A percentile compares a stretch with the other conserved stretches of the same genome.
Conservation (phyloP, 2,329 filamentous ascomycete genomes). For the Ophiocordyceps australis region DNA sequence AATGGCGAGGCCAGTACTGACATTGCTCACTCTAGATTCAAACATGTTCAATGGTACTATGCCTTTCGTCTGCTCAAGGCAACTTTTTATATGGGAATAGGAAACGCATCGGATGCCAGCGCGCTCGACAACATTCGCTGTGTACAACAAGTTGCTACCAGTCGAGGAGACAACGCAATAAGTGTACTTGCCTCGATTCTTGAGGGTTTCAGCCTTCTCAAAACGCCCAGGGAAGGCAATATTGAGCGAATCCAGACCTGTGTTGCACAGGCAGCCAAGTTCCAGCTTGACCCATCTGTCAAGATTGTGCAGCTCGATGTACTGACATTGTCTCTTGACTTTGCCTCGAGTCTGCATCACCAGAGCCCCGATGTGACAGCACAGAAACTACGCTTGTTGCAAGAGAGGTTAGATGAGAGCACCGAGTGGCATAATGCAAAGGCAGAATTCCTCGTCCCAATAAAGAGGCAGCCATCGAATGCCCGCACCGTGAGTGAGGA, state of each 20-base stretch:
- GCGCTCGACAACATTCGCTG: conserved; percentile 51
- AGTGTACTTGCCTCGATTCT: conserved; percentile 47
- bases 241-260: conserved; percentile 55
- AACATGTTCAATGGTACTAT: conserved; percentile 57
- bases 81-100: conserved; percentile 45
- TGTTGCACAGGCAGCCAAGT: conserved; percentile 54
- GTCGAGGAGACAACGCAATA: conserved; percentile 43
- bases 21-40: conserved; percentile 32
- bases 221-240: conserved; percentile 42
- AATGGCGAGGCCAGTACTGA: too few relatives aligned
- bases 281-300: conserved; percentile 47
- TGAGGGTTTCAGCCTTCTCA: conserved; percentile 52
- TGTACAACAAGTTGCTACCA: conserved; percentile 39
- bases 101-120: conserved; percentile 40
- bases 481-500: conserved; percentile 35
- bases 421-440: conserved; percentile 28
- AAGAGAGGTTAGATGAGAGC: conserved; percentile 40
- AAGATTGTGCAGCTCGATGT: conserved; percentile 48
- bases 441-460: conserved; percentile 33
- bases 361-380: conserved; percentile 36
- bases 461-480: conserved; percentile 29
- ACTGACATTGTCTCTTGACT: conserved; percentile 48
- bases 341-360: conserved; percentile 49
- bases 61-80: conserved; percentile 59
- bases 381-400: conserved; percentile 43